phyloP scores from a whole-genome alignment of 345 rosid genomes.

The Punica granatum region DNA sequence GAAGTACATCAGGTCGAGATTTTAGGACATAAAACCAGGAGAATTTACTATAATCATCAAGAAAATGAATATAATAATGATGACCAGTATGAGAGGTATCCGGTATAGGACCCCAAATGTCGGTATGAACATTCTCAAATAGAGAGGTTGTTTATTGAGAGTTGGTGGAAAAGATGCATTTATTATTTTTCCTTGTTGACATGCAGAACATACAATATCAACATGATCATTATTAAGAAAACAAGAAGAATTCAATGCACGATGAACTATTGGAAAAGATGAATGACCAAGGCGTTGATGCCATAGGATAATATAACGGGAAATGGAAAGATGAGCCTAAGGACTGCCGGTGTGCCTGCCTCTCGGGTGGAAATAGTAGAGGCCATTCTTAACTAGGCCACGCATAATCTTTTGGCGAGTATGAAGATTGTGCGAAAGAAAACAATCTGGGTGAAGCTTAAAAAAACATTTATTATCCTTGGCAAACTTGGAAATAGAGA shows the following conservation, averaged over 20 bases:
- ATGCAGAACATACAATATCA: background rate
- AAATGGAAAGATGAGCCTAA: too few species aligned
- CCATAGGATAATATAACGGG: background rate
- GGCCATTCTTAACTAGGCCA: too few species aligned
- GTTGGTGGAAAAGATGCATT: background rate
- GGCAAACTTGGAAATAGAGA: too few species aligned
- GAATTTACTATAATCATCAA: background rate
- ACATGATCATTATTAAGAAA: background rate
- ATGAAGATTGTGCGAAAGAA: too few species aligned
- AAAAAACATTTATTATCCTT: too few species aligned
- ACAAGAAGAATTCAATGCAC: background rate
- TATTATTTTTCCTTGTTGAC: background rate
- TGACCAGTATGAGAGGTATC: background rate
- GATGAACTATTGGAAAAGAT: background rate
- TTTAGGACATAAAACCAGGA: background rate
- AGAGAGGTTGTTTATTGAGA: background rate
- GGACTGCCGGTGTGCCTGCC: too few species aligned
- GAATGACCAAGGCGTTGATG: background rate
- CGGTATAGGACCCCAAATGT: background rate
- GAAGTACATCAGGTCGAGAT: background rate
- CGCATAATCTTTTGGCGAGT: too few species aligned
- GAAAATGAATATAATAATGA: background rate
- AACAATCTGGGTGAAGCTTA: too few species aligned
- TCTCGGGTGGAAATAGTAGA: too few species aligned
- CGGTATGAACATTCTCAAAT: background rate